Evolutionary conservation across 1,139 yeast genomes (phyloP).

Genomic region (Hyphopichia khmerensis): DNA sequence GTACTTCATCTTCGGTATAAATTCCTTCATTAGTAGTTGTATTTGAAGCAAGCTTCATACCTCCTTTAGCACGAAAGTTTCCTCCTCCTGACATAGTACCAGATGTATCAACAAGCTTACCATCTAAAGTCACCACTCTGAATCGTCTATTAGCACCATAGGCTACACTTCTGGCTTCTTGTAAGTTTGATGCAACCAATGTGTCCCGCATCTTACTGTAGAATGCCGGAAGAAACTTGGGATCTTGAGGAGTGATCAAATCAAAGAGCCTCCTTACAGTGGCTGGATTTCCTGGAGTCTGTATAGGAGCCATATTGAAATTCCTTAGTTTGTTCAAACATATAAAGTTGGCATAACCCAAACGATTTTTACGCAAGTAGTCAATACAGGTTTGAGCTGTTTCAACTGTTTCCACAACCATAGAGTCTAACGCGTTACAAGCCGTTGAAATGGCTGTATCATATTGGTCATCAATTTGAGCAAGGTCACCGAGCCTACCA

Average conservation of each 20-base stretch:
- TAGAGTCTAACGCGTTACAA: constrained; percentile 84
- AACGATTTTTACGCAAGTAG: constrained; percentile 74
- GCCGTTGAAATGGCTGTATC: constrained; percentile 96
- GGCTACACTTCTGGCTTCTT: constrained; percentile 85
- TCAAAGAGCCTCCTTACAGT: constrained; percentile 83
- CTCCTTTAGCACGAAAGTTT: constrained; percentile 59
- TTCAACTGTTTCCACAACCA: constrained; percentile 93
- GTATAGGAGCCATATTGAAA: constrained; percentile 58
- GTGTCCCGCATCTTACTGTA: constrained; percentile 86
- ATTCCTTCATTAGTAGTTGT: constrained; percentile 25
- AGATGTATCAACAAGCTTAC: constrained; percentile 88
- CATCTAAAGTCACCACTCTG: constrained; percentile 91
- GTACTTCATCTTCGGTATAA: constrained; percentile 58
- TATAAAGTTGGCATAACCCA: constrained; percentile 90
- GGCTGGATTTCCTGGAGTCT: constrained; percentile 66
- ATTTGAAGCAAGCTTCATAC: constrained; percentile 52
- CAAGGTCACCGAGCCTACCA: constrained; percentile 90
- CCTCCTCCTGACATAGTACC: constrained; percentile 99
- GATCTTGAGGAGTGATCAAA: constrained; percentile 65
- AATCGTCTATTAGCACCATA: constrained; percentile 70
- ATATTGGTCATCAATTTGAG: constrained; percentile 80
- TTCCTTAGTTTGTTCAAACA: constrained; percentile 71
- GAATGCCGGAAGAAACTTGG: constrained; percentile 80
- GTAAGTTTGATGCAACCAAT: constrained; percentile 74
- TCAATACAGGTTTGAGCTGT: constrained; percentile 92